Base-by-base conservation (phyloP, 2,329 filamentous ascomycete genomes). In the Coniochaeta sp. region DNA sequence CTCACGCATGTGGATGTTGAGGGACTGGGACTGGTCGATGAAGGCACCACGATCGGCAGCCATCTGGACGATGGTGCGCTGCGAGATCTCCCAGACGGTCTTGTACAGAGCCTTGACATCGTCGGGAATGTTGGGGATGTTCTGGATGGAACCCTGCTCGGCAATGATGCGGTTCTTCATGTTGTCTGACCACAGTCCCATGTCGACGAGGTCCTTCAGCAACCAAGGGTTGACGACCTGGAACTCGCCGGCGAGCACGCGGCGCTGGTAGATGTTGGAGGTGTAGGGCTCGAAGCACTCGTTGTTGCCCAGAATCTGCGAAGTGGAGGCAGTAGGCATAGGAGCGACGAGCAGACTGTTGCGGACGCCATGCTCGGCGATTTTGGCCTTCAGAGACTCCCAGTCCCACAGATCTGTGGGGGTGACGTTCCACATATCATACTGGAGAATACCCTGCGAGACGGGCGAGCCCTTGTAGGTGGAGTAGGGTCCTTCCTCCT, bases 81-180 rank as follows among this genome's bases (percentile, higher is more conserved):
- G 95, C 22, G 91, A 96, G 70, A 99, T 97, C 75, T 99, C 95
- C 95, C 95, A 99, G 24, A 99, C 95, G 3, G 95, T 99, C 88
- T 99, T 99, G 86, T 99, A 99, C 7, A 99, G 84, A 42, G 89
- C 87, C 82, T 99, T 99, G 82, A 96, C 89, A 68, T 99, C 95
- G 34, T 89, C 86, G 16, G 95, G 93, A 64, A 99, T 97, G 78
- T 96, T 98, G 72, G 93, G 90, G 64, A 99, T 93, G 76, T 95
- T 93, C 77, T 98, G 95, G 60, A 99, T 89, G 22, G 93, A 98
- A 66, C 95, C 95, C 67, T 91, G 91, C 64, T 97, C 93, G 61
- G 95, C 89, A 71, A 99, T 99, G 82, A 99, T 99, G 69, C 95
- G 92, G 83, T 99, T 99, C 88, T 99, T 99, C 95, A 99, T 99